phyloP scores from a whole-genome alignment of 306 rosid species.

The Comarum palustre region DNA sequence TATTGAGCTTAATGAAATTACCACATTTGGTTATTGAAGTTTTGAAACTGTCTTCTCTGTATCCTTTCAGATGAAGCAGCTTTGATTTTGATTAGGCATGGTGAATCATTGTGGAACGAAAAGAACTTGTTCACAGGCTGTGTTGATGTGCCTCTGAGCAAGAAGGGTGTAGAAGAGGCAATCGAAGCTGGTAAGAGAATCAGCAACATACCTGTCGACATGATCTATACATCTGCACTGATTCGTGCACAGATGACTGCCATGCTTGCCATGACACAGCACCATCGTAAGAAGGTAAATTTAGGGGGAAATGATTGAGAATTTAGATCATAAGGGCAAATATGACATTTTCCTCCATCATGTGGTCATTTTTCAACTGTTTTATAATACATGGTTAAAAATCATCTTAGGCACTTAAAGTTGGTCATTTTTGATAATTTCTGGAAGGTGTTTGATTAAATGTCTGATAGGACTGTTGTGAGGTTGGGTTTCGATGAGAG shows the following conservation, averaged over 20 bases:
- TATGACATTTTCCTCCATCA: no score
- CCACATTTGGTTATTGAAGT: background rate
- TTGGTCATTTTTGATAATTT: no score
- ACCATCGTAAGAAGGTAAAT: slow-evolving; percentile 81
- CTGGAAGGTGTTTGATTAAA: no score
- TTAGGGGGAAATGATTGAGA: background rate
- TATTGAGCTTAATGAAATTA: background rate
- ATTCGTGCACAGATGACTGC: slow-evolving; percentile 99
- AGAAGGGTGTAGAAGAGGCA: slow-evolving; percentile 96
- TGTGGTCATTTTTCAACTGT: no score
- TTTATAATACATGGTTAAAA: no score
- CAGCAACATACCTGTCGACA: slow-evolving; percentile 89
- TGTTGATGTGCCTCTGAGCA: slow-evolving; percentile 92
- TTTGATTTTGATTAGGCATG: slow-evolving; percentile 86
- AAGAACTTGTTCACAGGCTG: slow-evolving; percentile 97
- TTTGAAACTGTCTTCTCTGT: slow-evolving; percentile 15
- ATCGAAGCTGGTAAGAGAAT: slow-evolving; percentile 99
- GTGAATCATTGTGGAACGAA: slow-evolving; percentile 95
- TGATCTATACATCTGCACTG: slow-evolving; percentile 87
- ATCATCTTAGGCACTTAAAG: no score
- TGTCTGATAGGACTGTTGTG: no score
- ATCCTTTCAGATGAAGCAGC: slow-evolving; percentile 79
- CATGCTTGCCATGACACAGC: slow-evolving; percentile 99
- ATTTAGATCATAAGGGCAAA: no score
- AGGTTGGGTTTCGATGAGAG: no score